Evolutionary conservation across 768 basidiomycete species (phyloP).

Genomic region (Lactarius psammicola): DNA sequence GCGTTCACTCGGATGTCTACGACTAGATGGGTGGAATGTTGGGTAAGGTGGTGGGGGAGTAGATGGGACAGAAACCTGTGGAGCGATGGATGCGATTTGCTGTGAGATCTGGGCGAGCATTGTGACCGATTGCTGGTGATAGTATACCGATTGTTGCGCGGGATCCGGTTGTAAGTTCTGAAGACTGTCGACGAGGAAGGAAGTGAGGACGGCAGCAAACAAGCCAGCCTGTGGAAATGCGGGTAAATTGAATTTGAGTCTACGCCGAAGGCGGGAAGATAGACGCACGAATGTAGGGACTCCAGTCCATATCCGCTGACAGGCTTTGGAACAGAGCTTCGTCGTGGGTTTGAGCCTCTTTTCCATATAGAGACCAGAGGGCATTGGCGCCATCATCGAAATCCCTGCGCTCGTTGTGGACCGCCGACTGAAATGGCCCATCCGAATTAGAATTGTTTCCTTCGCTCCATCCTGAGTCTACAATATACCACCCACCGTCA

Average conservation of each 20-base stretch:
- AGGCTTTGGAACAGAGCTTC: neutral
- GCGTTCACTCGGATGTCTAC: neutral
- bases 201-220: conserved; percentile 9
- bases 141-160: neutral
- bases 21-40: neutral
- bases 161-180: conserved; percentile 2
- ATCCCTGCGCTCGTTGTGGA: neutral
- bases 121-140: neutral
- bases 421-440: neutral
- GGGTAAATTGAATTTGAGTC: neutral
- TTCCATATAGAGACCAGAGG: conserved; percentile 1
- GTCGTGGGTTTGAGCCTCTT: neutral
- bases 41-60: neutral
- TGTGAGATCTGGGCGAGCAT: conserved; percentile 11
- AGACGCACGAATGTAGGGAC: neutral
- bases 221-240: conserved; percentile 1
- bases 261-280: neutral
- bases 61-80: neutral
- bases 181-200: conserved; percentile 1
- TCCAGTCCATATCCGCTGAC: neutral
- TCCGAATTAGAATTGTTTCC: neutral
- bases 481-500: neutral
- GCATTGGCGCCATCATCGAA: conserved; percentile 11
- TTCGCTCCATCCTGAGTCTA: neutral
- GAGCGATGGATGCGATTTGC: neutral